Base-by-base conservation (phyloP, 2,329 filamentous ascomycete genomes). In the Fusarium agapanthi region DNA sequence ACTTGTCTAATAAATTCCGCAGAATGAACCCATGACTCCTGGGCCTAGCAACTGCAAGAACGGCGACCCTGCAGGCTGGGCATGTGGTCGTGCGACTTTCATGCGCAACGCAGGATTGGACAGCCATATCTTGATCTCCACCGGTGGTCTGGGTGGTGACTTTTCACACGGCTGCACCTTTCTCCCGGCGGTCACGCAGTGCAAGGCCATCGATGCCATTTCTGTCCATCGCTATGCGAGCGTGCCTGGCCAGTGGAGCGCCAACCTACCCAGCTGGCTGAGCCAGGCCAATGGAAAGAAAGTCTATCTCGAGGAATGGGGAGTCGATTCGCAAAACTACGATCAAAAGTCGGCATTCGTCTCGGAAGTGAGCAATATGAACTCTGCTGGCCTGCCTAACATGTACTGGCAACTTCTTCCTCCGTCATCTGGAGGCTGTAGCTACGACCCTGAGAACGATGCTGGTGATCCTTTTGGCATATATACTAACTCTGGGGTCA, bases 341-440 rank as follows among this genome's bases (percentile, higher is more conserved):
- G 28, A 44, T 44, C 53, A 56, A 11, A 44, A 44, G 28, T 44
- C 53, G 13, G 13, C 28, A 2, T 56, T 56, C 13, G 28, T 32
- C 28, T 44, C 53, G 18, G 53, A 56, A 3, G 28, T 56, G 3
- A 43, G 22, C 11, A 20, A 56, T 10, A 56, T 56, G 38, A 44
- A 56, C 18, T 56, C 53, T 16, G 53, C 4, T 16, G 53, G 53
- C 3, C 22, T 56, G 38, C 53, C 38, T 4, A 56, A 24, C n/a
- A 5, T 43, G 22, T 56, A 56, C 38, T 56, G 53, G 53, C 53
- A 56, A 9, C 28, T 56, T 16, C 53, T 56, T 20, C 53, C 53
- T 1, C 53, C 37, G 3, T 11, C 53, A 1, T 34, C 53, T 22
- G 28, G 38, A 15, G 28, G 28, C 4, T 56, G 38, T 1, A 20